Percentiles rank a stretch among this genome's conserved stretches.
phyloP scores from a whole-genome alignment of 2,329 filamentous ascomycete genomes.

The Paramyrothecium sp. region DNA sequence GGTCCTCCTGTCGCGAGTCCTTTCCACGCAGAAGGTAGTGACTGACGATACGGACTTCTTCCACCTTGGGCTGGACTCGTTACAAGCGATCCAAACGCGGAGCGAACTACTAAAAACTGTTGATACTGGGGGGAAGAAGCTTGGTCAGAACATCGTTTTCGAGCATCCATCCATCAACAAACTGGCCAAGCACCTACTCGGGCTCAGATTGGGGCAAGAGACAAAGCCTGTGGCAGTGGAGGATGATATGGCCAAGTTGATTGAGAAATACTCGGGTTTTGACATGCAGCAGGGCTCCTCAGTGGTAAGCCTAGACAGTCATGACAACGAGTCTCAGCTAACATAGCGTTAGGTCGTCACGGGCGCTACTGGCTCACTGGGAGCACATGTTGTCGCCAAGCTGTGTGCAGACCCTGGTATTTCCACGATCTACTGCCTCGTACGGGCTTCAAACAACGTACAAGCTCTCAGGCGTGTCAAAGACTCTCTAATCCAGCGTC shows the following conservation, averaged over 20 bases:
- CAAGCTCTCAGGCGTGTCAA: slow-evolving; percentile 5
- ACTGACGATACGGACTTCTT: slow-evolving; percentile 55
- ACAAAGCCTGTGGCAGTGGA: slow-evolving; percentile 21
- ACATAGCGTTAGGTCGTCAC: slow-evolving; percentile 45
- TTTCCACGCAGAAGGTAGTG: slow-evolving; percentile 20
- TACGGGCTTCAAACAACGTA: slow-evolving; percentile 34
- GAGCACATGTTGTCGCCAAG: slow-evolving; percentile 58
- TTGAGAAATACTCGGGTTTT: slow-evolving; percentile 16
- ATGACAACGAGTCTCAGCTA: not conserved
- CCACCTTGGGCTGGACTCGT: slow-evolving; percentile 52
- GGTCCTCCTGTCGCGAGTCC: slow-evolving; percentile 21
- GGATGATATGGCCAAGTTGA: slow-evolving; percentile 22
- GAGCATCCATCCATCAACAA: slow-evolving; percentile 49
- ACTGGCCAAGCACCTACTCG: slow-evolving; percentile 42
- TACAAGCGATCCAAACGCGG: slow-evolving; percentile 56
- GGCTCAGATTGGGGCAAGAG: slow-evolving; percentile 35
- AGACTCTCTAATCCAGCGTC: slow-evolving; percentile 24
- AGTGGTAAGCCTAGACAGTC: slow-evolving; percentile 6
- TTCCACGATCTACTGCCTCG: slow-evolving; percentile 48
- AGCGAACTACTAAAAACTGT: slow-evolving; percentile 48
- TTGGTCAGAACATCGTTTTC: slow-evolving; percentile 57
- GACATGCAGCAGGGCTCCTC: slow-evolving; percentile 13
- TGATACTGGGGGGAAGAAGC: slow-evolving; percentile 40
- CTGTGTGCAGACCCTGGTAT: slow-evolving; percentile 57
- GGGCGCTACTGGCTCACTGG: slow-evolving; percentile 63